Conservation (phyloP, 192 early-diverging fungal genomes). For the Gaertneriomyces semiglobifer region DNA sequence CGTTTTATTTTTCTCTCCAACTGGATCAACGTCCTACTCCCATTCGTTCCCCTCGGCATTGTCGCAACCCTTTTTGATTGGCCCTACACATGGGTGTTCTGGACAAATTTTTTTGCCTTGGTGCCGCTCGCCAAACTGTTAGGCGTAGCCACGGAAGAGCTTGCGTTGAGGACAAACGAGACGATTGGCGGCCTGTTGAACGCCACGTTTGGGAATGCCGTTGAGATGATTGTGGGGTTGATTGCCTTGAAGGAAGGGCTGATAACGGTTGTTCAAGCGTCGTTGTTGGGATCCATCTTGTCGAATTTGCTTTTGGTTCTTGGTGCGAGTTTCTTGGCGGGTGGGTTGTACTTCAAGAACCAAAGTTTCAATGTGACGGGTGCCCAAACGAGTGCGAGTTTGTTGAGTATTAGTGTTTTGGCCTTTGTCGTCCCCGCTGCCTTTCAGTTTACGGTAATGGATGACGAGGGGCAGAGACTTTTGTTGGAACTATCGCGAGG, state of each 20-base stretch:
- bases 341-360: slow-evolving; percentile 72
- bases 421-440: slow-evolving; percentile 32
- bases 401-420: slow-evolving; percentile 13
- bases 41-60: slow-evolving; percentile 81
- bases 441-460: slow-evolving; percentile 17
- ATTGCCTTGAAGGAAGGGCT: slow-evolving; percentile 76
- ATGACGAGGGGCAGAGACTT: slow-evolving; percentile 10
- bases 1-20: slow-evolving; percentile 24
- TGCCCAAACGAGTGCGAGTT: slow-evolving; percentile 30
- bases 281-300: slow-evolving; percentile 84
- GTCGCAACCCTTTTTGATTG: slow-evolving; percentile 60
- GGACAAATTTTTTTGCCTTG: slow-evolving; percentile 84
- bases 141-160: slow-evolving; percentile 83
- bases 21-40: slow-evolving; percentile 59
- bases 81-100: slow-evolving; percentile 65
- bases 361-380: slow-evolving; percentile 31
- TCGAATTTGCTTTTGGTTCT: slow-evolving; percentile 84
- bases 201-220: slow-evolving; percentile 79
- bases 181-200: slow-evolving; percentile 81
- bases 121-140: slow-evolving; percentile 86
- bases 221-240: slow-evolving; percentile 65
- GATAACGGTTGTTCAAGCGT: slow-evolving; percentile 82
- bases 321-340: slow-evolving; percentile 82
- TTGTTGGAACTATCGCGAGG: slow-evolving; percentile 32
- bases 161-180: slow-evolving; percentile 24